Conservation (phyloP, 176 grass and related monocot species). For the Eragrostis curvula region DNA sequence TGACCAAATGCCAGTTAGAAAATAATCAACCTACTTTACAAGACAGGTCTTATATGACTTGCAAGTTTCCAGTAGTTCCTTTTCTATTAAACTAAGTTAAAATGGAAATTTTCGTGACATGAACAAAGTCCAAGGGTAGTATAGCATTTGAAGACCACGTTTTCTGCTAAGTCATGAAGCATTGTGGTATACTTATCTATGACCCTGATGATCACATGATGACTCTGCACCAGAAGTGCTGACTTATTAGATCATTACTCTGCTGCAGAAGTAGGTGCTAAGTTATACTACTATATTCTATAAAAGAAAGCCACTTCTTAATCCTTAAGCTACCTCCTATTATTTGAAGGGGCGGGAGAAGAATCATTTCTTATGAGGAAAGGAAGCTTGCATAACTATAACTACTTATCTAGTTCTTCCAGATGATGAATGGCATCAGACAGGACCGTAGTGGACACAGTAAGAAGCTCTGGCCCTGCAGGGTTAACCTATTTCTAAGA, state of each 20-base stretch:
- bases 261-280: conserved; percentile 27
- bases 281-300: conserved; percentile 35
- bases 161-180: conserved; percentile 24
- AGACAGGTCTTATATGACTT: conserved; percentile 12
- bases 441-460: background rate
- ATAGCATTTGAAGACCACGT: background rate
- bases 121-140: background rate
- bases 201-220: conserved; percentile 40
- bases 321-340: conserved; percentile 17
- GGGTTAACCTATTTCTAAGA: background rate
- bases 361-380: conserved; percentile 32
- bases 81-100: background rate
- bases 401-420: background rate
- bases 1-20: background rate
- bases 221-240: background rate
- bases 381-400: background rate
- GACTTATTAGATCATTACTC: background rate
- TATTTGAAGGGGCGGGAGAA: conserved; percentile 24
- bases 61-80: background rate
- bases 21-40: conserved; percentile 31
- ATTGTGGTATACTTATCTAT: background rate
- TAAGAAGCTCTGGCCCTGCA: background rate
- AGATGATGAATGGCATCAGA: conserved; percentile 6
- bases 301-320: conserved; percentile 24
- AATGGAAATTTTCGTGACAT: background rate